These are phyloP conservation scores for Pseudonitzschia pungens DNA, from an alignment of 108 stramenopile genomes.

Conservation along the genomic window DNA sequence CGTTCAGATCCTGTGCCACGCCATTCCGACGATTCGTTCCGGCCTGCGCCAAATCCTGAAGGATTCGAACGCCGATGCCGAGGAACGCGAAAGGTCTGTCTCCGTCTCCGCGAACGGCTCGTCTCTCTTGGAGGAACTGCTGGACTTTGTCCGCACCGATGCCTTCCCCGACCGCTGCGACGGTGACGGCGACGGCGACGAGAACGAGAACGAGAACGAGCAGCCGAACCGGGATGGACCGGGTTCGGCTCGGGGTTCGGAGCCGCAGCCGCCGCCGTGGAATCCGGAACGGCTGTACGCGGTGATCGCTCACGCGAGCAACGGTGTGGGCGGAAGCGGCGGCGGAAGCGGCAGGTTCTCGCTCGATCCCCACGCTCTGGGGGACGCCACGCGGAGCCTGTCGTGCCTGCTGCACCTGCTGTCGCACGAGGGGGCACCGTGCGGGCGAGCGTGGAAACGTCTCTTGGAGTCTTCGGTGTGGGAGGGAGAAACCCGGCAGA, in stretches of 20 bases:
- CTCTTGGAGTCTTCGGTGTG: conserved; percentile 7
- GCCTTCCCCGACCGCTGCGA: not conserved
- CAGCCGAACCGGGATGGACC: no score
- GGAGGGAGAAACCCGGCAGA: conserved; percentile 22
- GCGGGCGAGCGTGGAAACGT: not conserved
- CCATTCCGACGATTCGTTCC: conserved; percentile 1
- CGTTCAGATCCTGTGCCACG: conserved; percentile 40
- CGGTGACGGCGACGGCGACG: not conserved
- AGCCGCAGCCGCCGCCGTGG: no score
- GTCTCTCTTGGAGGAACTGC: conserved; percentile 1
- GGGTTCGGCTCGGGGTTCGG: not conserved
- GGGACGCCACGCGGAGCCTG: conserved; percentile 43
- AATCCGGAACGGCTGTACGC: conserved; percentile 4
- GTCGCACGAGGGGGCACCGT: not conserved
- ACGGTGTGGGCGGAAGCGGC: not conserved
- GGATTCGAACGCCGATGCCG: no score
- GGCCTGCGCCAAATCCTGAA: not conserved
- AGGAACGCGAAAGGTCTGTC: not conserved
- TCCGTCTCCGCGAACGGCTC: not conserved
- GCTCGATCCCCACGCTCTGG: conserved; percentile 32
- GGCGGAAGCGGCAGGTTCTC: not conserved
- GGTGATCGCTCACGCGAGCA: not conserved
- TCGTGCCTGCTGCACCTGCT: conserved; percentile 21
- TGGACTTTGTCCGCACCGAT: conserved; percentile 10
- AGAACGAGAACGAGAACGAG: not conserved